Percentiles rank a stretch among this genome's conserved stretches.
Evolutionary conservation across 1,284 basidiomycete species (phyloP).

Genomic region (Cryptococcus sp.): DNA sequence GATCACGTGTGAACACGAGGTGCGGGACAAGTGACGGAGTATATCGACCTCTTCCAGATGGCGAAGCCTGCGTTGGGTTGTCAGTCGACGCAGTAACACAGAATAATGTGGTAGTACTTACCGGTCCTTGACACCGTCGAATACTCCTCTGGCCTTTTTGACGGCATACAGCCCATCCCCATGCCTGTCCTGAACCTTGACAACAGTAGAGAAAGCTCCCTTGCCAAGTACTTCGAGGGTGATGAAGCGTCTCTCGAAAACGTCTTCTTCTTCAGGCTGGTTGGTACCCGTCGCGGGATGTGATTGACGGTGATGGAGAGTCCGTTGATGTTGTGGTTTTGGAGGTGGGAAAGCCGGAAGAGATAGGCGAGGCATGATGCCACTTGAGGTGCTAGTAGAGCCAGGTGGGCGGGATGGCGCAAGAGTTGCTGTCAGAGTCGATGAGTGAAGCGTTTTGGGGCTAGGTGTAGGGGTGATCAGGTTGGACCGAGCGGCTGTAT

Average conservation of each 20-base stretch:
- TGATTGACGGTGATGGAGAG: constrained; percentile 51
- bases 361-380: constrained; percentile 46
- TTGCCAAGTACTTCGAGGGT: constrained; percentile 81
- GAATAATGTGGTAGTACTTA: constrained; percentile 54
- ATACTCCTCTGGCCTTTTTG: constrained; percentile 86
- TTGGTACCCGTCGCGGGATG: constrained; percentile 36
- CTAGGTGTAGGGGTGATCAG: constrained; percentile 31
- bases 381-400: constrained; percentile 9
- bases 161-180: constrained; percentile 73
- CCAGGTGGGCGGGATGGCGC: constrained; percentile 11
- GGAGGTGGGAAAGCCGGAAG: constrained; percentile 46
- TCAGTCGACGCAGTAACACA: too few relatives aligned
- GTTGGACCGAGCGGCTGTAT: constrained; percentile 18
- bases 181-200: constrained; percentile 78
- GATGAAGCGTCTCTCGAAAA: constrained; percentile 61
- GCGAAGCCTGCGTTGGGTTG: constrained; percentile 62
- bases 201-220: constrained; percentile 92
- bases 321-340: constrained; percentile 37
- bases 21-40: constrained; percentile 70
- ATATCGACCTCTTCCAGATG: constrained; percentile 95
- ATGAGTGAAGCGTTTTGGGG: constrained; percentile 17
- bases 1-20: constrained; percentile 74
- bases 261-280: constrained; percentile 43
- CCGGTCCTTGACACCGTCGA: constrained; percentile 89
- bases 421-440: constrained; percentile 9